Conservation (phyloP, 495 filamentous ascomycete species). For the Aspergillus nanangensis region DNA sequence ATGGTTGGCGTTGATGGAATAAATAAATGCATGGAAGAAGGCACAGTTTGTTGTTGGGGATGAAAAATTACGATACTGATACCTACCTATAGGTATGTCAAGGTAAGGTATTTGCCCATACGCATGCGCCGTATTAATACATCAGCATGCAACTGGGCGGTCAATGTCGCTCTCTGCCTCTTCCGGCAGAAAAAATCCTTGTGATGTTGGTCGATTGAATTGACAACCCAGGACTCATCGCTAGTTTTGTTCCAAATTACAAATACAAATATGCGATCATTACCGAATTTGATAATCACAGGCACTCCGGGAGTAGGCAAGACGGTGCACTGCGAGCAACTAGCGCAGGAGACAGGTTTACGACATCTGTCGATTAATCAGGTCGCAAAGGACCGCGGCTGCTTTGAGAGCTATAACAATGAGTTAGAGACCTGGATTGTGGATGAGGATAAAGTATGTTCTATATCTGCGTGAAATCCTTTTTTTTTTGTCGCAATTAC, state of each 20-base stretch:
- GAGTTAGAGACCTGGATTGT: slow-evolving; percentile 87
- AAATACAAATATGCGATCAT: slow-evolving; percentile 48
- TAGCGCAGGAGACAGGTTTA: slow-evolving; percentile 70
- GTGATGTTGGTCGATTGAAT: too few species aligned
- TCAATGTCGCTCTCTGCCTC: too few species aligned
- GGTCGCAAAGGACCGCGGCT: slow-evolving; percentile 77
- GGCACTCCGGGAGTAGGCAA: slow-evolving; percentile 96
- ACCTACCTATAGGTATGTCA: too few species aligned
- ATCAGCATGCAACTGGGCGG: too few species aligned
- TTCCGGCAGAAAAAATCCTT: too few species aligned
- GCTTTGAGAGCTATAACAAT: slow-evolving; percentile 81
- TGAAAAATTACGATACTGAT: too few species aligned
- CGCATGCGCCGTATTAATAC: too few species aligned
- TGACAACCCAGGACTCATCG: too few species aligned
- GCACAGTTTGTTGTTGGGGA: too few species aligned
- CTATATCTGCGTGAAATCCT: not conserved
- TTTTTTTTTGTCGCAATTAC: not conserved
- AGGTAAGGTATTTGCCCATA: too few species aligned
- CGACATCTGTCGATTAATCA: slow-evolving; percentile 86
- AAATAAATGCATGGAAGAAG: too few species aligned
- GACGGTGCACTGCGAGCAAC: slow-evolving; percentile 76
- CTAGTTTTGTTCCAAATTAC: too few species aligned
- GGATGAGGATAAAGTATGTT: slow-evolving; percentile 86
- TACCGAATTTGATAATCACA: slow-evolving; percentile 90
- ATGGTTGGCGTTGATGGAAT: slow-evolving; percentile 12